phyloP scores from a whole-genome alignment of 2,329 filamentous ascomycete genomes.

The Fusarium chuoi region DNA sequence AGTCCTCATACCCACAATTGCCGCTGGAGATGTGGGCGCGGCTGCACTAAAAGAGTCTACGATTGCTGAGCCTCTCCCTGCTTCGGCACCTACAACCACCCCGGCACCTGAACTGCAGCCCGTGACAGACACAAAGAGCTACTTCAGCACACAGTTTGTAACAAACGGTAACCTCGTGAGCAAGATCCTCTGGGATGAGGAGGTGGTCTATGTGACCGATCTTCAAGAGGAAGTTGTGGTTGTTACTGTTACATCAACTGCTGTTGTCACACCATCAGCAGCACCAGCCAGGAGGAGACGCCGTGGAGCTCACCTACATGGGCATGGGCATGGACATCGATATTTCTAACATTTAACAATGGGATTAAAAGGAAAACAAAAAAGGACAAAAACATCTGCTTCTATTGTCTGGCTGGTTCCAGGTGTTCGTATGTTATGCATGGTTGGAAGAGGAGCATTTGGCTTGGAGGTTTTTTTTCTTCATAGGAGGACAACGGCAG shows the following conservation, averaged over 20 bases:
- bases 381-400: conserved; percentile 30
- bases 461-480: conserved; percentile 47
- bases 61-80: background rate
- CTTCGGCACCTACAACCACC: conserved; percentile 36
- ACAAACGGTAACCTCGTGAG: conserved; percentile 62
- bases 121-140: conserved; percentile 49
- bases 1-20: conserved; percentile 16
- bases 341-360: conserved; percentile 38
- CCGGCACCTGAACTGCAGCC: conserved; percentile 39
- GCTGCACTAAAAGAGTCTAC: conserved; percentile 25
- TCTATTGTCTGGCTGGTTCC: conserved; percentile 51
- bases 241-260: conserved; percentile 50
- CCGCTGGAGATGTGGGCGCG: conserved; percentile 8
- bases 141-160: conserved; percentile 62
- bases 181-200: conserved; percentile 68
- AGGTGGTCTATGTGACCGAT: conserved; percentile 63
- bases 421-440: conserved; percentile 48
- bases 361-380: conserved; percentile 15
- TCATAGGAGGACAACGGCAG: conserved; percentile 48
- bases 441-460: conserved; percentile 50
- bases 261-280: conserved; percentile 30
- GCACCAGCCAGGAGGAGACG: conserved; percentile 38
- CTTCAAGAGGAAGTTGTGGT: conserved; percentile 55
- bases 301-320: conserved; percentile 51
- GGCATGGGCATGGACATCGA: conserved; percentile 49